phyloP scores from a whole-genome alignment of 371 early-diverging fungal species.

The Rhizopus delemar region DNA sequence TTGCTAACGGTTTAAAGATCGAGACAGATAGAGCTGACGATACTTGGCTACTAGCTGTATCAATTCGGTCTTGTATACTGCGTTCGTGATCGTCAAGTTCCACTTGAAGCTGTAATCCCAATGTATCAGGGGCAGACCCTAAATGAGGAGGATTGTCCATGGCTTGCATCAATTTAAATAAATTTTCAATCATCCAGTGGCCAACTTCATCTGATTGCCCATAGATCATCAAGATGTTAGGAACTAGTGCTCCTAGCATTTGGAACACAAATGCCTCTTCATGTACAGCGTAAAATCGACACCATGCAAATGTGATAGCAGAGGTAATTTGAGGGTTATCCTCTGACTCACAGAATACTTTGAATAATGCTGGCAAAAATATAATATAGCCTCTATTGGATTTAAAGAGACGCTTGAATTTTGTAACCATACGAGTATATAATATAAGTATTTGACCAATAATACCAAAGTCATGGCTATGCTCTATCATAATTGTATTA shows the following conservation, averaged over 20 bases:
- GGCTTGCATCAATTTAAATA: constrained; percentile 46
- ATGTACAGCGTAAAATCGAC: constrained; percentile 65
- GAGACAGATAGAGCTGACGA: constrained; percentile 39
- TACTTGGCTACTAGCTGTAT: constrained; percentile 46
- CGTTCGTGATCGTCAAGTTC: constrained; percentile 55
- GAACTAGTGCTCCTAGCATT: constrained; percentile 64
- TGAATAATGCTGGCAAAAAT: constrained; percentile 63
- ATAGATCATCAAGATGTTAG: constrained; percentile 52
- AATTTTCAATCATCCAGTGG: constrained; percentile 48
- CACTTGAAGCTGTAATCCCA: constrained; percentile 50
- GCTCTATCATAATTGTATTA: constrained; percentile 56
- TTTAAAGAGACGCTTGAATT: constrained; percentile 61
- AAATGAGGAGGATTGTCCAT: constrained; percentile 48
- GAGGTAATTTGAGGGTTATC: constrained; percentile 44
- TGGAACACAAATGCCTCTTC: constrained; percentile 72
- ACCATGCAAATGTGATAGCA: constrained; percentile 61
- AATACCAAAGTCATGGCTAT: constrained; percentile 57
- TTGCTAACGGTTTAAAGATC: constrained; percentile 43
- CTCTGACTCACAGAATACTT: constrained; percentile 60
- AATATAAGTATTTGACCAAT: constrained; percentile 59
- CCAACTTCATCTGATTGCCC: constrained; percentile 36
- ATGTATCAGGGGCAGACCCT: constrained; percentile 45
- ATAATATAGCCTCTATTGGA: constrained; percentile 62
- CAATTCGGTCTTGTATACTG: constrained; percentile 47
- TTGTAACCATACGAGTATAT: constrained; percentile 57